phyloP scores from a whole-genome alignment of 2,329 filamentous ascomycete species.

The Epichloe sp. region DNA sequence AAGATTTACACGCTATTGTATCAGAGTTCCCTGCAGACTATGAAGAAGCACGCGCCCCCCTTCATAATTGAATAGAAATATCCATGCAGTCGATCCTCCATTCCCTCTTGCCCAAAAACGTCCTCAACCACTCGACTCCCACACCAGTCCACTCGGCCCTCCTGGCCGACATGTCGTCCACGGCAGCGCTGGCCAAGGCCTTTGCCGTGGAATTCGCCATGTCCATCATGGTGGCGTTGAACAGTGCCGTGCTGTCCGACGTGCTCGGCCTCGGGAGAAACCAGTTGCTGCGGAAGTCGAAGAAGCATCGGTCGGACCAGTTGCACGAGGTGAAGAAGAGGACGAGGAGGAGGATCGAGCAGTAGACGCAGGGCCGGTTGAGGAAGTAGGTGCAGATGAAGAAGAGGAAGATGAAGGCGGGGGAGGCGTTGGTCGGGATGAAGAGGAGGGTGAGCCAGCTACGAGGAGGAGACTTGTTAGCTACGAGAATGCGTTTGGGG shows the following conservation, averaged over 20 bases:
- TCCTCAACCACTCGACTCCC: constrained; percentile 76
- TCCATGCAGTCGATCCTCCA: constrained; percentile 89
- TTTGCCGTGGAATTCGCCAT: constrained; percentile 57
- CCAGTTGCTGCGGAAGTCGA: constrained; percentile 87
- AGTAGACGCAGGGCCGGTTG: constrained; percentile 94
- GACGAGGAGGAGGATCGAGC: constrained; percentile 86
- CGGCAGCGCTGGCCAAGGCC: constrained; percentile 51
- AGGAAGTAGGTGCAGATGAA: constrained; percentile 91
- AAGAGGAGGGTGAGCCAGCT: constrained; percentile 83
- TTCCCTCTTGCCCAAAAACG: constrained; percentile 66
- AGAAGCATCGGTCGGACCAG: constrained; percentile 83
- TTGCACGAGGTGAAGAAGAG: constrained; percentile 86
- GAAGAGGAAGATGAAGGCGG: constrained; percentile 76
- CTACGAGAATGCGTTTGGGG: neutral
- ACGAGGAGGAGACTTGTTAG: neutral
- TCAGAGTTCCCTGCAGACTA: neutral
- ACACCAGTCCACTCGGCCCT: constrained; percentile 59
- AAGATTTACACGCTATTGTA: neutral
- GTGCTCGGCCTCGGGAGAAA: constrained; percentile 59
- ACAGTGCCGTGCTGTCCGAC: constrained; percentile 12
- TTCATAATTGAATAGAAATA: constrained; percentile 57
- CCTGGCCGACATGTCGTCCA: constrained; percentile 44
- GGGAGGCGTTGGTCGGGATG: constrained; percentile 71
- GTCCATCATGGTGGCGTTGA: constrained; percentile 38
- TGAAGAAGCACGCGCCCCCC: too few species aligned